Evolutionary conservation across 1,139 yeast species (phyloP).

Genomic region (Pichia sp.): DNA sequence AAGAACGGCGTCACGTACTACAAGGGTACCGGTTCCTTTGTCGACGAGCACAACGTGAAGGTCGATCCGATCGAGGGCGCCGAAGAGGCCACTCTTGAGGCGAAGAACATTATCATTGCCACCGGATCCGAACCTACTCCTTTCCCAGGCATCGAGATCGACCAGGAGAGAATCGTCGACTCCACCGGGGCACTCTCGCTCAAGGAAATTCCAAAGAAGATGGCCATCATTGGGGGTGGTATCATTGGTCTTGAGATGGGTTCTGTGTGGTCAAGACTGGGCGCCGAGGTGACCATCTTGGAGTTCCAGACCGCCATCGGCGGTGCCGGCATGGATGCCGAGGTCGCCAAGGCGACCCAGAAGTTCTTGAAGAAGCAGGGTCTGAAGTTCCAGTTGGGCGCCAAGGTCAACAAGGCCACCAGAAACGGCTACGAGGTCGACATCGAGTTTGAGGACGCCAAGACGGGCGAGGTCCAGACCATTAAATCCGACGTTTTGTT

Average conservation of each 20-base stretch:
- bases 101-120: constrained; percentile 89
- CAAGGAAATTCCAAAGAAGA: constrained; percentile 83
- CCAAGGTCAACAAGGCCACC: constrained; percentile 83
- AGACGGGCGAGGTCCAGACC: constrained; percentile 74
- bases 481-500: constrained; percentile 88
- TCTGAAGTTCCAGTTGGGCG: constrained; percentile 83
- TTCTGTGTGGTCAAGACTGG: constrained; percentile 93
- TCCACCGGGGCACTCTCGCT: constrained; percentile 89
- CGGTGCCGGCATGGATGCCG: constrained; percentile 94
- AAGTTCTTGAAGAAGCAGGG: constrained; percentile 94
- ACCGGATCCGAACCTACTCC: constrained; percentile 99
- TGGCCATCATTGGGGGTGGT: constrained; percentile 98
- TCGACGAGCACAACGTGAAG: constrained; percentile 70
- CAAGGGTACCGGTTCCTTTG: constrained; percentile 89
- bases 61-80: constrained; percentile 87
- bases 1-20: constrained; percentile 91
- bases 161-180: constrained; percentile 94
- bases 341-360: constrained; percentile 85
- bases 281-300: constrained; percentile 89
- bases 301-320: constrained; percentile 91
- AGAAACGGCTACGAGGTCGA: constrained; percentile 86
- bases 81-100: constrained; percentile 62
- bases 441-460: constrained; percentile 84
- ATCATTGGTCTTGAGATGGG: constrained; percentile 99
- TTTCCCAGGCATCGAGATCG: constrained; percentile 96